Conservation (phyloP, 371 early-diverging fungal genomes). For the Apophysomyces ossiformis region DNA sequence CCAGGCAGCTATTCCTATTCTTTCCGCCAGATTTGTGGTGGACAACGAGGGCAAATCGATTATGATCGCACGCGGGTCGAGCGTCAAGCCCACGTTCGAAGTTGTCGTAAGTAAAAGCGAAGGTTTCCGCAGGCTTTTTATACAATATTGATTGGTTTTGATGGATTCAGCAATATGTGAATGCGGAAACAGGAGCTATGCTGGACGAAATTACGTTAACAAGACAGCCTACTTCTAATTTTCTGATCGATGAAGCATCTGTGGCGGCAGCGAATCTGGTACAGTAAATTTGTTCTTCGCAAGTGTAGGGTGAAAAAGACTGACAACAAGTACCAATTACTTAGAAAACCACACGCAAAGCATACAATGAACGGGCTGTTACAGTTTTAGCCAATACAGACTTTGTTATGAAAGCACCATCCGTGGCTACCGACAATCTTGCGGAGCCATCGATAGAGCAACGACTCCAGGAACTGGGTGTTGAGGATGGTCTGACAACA, state of each 20-base stretch:
- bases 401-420: conserved; percentile 41
- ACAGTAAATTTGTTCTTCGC: conserved; percentile 5
- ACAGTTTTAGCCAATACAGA: conserved; percentile 51
- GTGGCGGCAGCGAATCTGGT: conserved; percentile 56
- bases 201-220: conserved; percentile 46
- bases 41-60: conserved; percentile 53
- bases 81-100: conserved; percentile 77
- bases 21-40: conserved; percentile 65
- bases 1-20: conserved; percentile 55
- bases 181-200: conserved; percentile 37
- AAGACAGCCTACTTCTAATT: conserved; percentile 59
- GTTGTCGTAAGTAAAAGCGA: conserved; percentile 49
- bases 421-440: conserved; percentile 24
- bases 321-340: background rate
- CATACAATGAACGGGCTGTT: conserved; percentile 52
- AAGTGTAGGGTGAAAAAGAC: background rate
- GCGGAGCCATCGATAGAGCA: conserved; percentile 45
- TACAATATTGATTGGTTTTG: conserved; percentile 9
- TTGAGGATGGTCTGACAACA: conserved; percentile 26
- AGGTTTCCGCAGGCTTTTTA: background rate
- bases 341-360: conserved; percentile 50
- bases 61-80: conserved; percentile 73
- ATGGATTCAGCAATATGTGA: conserved; percentile 21
- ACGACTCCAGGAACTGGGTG: conserved; percentile 32
- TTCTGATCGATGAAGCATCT: conserved; percentile 57